These are phyloP conservation scores for Colletotrichum sp. DNA, from an alignment of 2,329 filamentous ascomycete genomes.

Conservation along the genomic window DNA sequence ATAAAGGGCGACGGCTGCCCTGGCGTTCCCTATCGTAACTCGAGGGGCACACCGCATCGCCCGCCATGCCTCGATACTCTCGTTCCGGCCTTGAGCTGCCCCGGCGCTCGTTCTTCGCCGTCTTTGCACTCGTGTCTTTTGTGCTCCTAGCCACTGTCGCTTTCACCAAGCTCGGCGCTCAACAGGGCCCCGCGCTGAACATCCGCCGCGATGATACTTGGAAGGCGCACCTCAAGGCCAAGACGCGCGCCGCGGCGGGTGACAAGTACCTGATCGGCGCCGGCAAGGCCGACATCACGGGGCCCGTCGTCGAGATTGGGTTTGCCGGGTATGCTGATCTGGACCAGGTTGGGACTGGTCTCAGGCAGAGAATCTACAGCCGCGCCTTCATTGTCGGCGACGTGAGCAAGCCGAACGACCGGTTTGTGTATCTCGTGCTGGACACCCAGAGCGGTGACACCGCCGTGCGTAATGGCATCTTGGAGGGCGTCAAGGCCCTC, in stretches of 20 bases:
- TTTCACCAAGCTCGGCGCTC: background rate
- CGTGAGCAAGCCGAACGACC: conserved; percentile 66
- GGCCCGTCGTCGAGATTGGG: conserved; percentile 87
- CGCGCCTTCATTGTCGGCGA: conserved; percentile 88
- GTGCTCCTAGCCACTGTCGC: conserved; percentile 11
- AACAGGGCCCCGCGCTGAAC: background rate
- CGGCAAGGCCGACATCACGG: conserved; percentile 64
- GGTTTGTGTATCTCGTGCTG: conserved; percentile 86
- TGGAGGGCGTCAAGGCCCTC: conserved; percentile 73
- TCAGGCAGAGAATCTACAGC: conserved; percentile 87
- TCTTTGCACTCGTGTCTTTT: conserved; percentile 15
- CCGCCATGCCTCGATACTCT: conserved; percentile 5
- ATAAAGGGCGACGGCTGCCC: background rate
- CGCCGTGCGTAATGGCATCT: conserved; percentile 84
- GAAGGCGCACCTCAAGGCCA: background rate
- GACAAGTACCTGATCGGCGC: conserved; percentile 59
- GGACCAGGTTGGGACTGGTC: conserved; percentile 80
- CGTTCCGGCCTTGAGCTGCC: conserved; percentile 6
- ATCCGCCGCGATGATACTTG: conserved; percentile 4
- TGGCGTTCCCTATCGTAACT: background rate
- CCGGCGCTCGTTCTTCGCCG: conserved; percentile 11
- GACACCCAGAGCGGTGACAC: conserved; percentile 91
- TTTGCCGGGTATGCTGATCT: conserved; percentile 91
- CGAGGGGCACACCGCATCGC: background rate
- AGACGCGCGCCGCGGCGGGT: conserved; percentile 28